A percentile compares a stretch with the other conserved stretches of the same genome.
phyloP scores from a whole-genome alignment of 139 green algal species.

The Zygnema circumcarinatum region DNA sequence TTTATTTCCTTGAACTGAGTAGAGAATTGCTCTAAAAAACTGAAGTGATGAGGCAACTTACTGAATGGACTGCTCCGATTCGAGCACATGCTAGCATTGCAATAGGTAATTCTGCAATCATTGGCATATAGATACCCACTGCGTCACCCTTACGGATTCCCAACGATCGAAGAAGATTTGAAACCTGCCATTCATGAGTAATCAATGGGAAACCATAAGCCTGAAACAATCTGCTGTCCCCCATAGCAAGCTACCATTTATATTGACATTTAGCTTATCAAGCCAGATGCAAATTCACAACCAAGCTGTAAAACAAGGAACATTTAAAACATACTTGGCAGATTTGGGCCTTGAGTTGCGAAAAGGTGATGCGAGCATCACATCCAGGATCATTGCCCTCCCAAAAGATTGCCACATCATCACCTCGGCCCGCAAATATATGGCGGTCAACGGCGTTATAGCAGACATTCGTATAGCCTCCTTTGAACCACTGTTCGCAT shows the following conservation, averaged over 20 bases:
- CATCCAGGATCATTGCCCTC: slow-evolving; percentile 84
- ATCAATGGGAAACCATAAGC: neutral
- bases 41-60: neutral
- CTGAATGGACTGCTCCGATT: slow-evolving; percentile 73
- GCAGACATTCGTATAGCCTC: slow-evolving; percentile 79
- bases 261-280: too few relatives aligned
- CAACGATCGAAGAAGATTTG: slow-evolving; percentile 85
- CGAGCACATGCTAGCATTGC: slow-evolving; percentile 89
- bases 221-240: too few relatives aligned
- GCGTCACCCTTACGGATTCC: slow-evolving; percentile 83
- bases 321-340: slow-evolving; percentile 57
- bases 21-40: neutral
- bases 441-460: slow-evolving; percentile 90
- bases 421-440: slow-evolving; percentile 64
- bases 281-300: too few relatives aligned
- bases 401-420: slow-evolving; percentile 73
- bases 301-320: too few relatives aligned
- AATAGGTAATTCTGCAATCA: slow-evolving; percentile 90
- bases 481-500: slow-evolving; percentile 75
- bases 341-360: slow-evolving; percentile 72
- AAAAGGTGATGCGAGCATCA: slow-evolving; percentile 75
- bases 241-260: too few relatives aligned
- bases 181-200: slow-evolving; percentile 42
- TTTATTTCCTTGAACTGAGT: neutral
- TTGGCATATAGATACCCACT: slow-evolving; percentile 97